A percentile compares a stretch with the other conserved stretches of the same genome.
Evolutionary conservation across 2,329 filamentous ascomycete genomes (phyloP).

Genomic region (Emmonsiellopsis sp.): DNA sequence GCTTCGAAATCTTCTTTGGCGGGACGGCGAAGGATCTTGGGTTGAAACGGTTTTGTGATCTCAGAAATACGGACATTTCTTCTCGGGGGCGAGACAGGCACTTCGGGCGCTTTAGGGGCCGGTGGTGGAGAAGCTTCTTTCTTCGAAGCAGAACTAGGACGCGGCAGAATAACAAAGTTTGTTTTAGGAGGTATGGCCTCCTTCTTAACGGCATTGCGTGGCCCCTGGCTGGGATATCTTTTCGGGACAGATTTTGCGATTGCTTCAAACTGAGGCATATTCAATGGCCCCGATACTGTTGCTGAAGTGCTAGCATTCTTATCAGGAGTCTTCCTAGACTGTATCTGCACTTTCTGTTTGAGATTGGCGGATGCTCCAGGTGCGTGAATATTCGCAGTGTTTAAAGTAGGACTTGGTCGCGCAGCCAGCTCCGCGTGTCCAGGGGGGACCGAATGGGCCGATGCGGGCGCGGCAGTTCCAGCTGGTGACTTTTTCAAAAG

Average conservation of each 20-base stretch:
- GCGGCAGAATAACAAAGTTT: conserved; percentile 4
- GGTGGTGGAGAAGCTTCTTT: not conserved
- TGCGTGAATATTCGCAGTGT: not conserved
- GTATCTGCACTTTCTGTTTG: conserved; percentile 6
- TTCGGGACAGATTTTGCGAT: conserved; percentile 20
- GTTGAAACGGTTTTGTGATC: conserved; percentile 40
- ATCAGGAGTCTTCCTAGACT: conserved; percentile 9
- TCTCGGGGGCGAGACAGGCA: not conserved
- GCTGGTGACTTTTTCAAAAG: conserved; percentile 19
- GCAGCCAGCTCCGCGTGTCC: conserved; percentile 39
- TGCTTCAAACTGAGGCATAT: conserved; percentile 30
- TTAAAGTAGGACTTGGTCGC: conserved; percentile 27
- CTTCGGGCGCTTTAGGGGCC: not conserved
- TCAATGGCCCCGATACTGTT: conserved; percentile 31
- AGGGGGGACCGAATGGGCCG: conserved; percentile 13
- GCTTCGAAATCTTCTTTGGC: conserved; percentile 27
- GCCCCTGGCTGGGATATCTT: conserved; percentile 5
- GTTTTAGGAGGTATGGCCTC: conserved; percentile 2
- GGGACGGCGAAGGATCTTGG: conserved; percentile 45
- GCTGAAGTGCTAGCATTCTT: conserved; percentile 20
- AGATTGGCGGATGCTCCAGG: not conserved
- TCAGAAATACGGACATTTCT: conserved; percentile 21
- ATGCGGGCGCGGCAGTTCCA: not conserved
- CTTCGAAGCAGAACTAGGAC: not conserved
- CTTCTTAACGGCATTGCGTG: not conserved